phyloP scores from a whole-genome alignment of 2,329 filamentous ascomycete genomes.

The Alternaria sp. region DNA sequence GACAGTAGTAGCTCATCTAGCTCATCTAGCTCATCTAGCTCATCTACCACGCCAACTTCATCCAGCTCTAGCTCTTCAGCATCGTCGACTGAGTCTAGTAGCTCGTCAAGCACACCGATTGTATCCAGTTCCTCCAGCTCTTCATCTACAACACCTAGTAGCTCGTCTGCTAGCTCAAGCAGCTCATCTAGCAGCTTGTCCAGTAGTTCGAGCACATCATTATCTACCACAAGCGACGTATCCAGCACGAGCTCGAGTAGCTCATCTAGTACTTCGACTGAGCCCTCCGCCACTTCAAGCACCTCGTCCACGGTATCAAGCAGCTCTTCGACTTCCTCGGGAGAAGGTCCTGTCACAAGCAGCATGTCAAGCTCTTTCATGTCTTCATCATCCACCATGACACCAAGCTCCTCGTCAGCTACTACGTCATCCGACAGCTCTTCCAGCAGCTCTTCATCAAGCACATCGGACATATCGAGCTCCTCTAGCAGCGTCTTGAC shows the following conservation, averaged over 20 bases:
- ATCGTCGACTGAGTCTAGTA: not conserved
- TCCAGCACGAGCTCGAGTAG: not conserved
- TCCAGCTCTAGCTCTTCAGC: not conserved
- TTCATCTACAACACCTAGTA: not conserved
- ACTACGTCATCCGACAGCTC: not conserved
- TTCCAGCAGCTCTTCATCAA: not conserved
- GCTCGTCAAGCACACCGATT: not conserved
- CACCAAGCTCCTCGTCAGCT: not conserved
- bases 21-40: not conserved
- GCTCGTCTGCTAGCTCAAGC: not conserved
- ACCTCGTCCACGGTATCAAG: not conserved
- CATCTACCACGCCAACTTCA: not conserved
- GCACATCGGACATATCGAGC: not conserved
- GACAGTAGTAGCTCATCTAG: not conserved
- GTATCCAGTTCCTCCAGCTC: not conserved
- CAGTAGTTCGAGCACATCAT: not conserved
- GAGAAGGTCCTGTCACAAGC: not conserved
- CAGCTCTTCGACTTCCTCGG: not conserved
- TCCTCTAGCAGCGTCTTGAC: conserved; percentile 1
- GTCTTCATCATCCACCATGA: not conserved
- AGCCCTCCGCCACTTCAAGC: not conserved
- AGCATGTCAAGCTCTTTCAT: not conserved
- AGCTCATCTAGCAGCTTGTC: not conserved
- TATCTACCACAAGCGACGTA: not conserved
- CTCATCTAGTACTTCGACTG: not conserved